phyloP scores from a whole-genome alignment of 208 protist species.

The Acanthamoeba lugdunensis region DNA sequence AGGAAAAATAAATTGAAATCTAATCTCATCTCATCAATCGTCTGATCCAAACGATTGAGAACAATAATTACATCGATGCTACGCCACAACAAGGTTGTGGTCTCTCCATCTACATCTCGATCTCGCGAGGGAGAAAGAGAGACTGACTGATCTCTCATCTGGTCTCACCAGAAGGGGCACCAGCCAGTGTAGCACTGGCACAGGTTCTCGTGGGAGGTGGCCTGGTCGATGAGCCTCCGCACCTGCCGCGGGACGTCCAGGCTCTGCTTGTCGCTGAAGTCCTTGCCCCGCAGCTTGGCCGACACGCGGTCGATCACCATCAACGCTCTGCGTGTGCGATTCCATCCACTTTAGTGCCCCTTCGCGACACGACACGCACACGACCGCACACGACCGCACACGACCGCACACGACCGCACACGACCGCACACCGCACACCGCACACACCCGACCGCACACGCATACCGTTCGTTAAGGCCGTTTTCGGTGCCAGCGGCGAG shows the following conservation, averaged over 20 bases:
- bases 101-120: too few species aligned
- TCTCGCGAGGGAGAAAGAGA: too few species aligned
- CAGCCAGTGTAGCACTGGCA: slow-evolving; percentile 98
- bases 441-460: slow-evolving; percentile 89
- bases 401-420: too few species aligned
- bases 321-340: slow-evolving; percentile 95
- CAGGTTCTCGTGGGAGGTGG: slow-evolving; percentile 97
- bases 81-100: too few species aligned
- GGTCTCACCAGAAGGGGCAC: slow-evolving; percentile 86
- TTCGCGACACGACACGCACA: neutral
- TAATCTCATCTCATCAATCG: too few species aligned
- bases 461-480: slow-evolving; percentile 82
- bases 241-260: slow-evolving; percentile 86
- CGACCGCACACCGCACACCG: slow-evolving; percentile 79
- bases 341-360: slow-evolving; percentile 91
- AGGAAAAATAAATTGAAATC: neutral
- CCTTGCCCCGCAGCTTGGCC: slow-evolving; percentile 97
- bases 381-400: too few species aligned
- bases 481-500: slow-evolving; percentile 35
- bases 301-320: slow-evolving; percentile 95
- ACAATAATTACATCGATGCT: too few species aligned
- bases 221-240: slow-evolving; percentile 94
- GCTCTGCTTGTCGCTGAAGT: slow-evolving; percentile 89
- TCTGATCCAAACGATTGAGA: too few species aligned
- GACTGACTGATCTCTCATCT: too few species aligned